Base-by-base conservation (phyloP, 371 early-diverging fungal genomes). In the Dinochytrium kinnereticum region DNA sequence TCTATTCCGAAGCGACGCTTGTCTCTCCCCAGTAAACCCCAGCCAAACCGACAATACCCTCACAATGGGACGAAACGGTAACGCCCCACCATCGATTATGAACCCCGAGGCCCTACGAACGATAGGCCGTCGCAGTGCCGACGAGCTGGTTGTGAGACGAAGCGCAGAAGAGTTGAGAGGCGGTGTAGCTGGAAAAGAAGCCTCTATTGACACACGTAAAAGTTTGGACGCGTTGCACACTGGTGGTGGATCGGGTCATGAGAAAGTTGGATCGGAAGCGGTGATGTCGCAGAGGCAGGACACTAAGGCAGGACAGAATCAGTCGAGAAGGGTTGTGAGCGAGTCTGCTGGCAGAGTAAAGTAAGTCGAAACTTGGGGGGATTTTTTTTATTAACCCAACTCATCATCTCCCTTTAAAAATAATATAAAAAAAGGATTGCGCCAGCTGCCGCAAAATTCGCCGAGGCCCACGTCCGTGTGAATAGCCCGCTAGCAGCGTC, bases 401-500 rank as follows among this genome's bases (percentile, higher is more conserved):
- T n/a, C n/a, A n/a, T n/a, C n/a, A n/a, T n/a, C n/a, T n/a, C n/a
- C n/a, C n/a, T n/a, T n/a, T n/a, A n/a, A n/a, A n/a, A n/a, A n/a
- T n/a, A n/a, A n/a, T n/a, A n/a, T n/a, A n/a, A n/a, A n/a, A n/a
- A n/a, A n/a, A 68, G 77, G 53, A 66, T 71, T 40, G 44, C 65
- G 26, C 53, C 64, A 28, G 40, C 7, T 67, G 69, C 59, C 1
- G 51, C 59, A 51, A 78, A 72, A 66, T 59, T 69, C 59, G 51
- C 24, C 64, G 75, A 70, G 31, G 64, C 73, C 28, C 67, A 68
- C 19, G 78, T 78, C 50, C 75, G 76, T 26, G 74, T 81, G 36
- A 81, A 74, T 55, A 78, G 78, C 70, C 81, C 81, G 17, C 71
- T 81, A 13, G 72, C 81, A 1, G 71, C 77, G 17, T 74, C 76